These are phyloP conservation scores for Nothophytophthora sp. DNA, from an alignment of 352 stramenopile genomes.

Conservation along the genomic window DNA sequence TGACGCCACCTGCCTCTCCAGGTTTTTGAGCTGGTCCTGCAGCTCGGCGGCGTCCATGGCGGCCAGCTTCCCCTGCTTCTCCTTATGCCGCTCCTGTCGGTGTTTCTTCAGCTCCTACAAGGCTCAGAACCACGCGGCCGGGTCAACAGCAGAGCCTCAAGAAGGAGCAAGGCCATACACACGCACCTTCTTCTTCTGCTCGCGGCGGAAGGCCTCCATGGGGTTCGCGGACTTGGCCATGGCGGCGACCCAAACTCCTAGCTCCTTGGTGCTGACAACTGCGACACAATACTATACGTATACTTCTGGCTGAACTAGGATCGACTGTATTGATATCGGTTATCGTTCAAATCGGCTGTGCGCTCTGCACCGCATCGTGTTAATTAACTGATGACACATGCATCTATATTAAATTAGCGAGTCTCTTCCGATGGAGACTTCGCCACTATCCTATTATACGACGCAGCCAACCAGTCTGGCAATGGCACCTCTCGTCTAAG, in stretches of 20 bases:
- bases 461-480: too few relatives aligned
- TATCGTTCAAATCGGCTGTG: too few relatives aligned
- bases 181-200: slow-evolving; percentile 81
- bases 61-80: slow-evolving; percentile 61
- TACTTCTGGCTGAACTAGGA: too few relatives aligned
- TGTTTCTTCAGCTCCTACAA: slow-evolving; percentile 77
- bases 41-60: slow-evolving; percentile 61
- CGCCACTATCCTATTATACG: too few relatives aligned
- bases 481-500: too few relatives aligned
- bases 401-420: not conserved
- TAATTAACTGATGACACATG: too few relatives aligned
- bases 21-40: slow-evolving; percentile 55
- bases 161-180: not conserved
- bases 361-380: not conserved
- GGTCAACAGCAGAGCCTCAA: not conserved
- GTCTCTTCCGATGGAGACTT: not conserved
- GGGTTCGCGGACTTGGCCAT: slow-evolving; percentile 72
- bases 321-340: too few relatives aligned
- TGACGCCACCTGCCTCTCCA: slow-evolving; percentile 58
- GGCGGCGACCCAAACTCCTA: not conserved
- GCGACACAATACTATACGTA: too few relatives aligned
- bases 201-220: slow-evolving; percentile 71
- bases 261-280: too few relatives aligned
- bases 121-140: not conserved
- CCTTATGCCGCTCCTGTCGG: slow-evolving; percentile 51